Percentiles rank a stretch among this genome's conserved stretches.
Conservation (phyloP, 371 early-diverging fungal species). For the Actinomucor elegans region DNA sequence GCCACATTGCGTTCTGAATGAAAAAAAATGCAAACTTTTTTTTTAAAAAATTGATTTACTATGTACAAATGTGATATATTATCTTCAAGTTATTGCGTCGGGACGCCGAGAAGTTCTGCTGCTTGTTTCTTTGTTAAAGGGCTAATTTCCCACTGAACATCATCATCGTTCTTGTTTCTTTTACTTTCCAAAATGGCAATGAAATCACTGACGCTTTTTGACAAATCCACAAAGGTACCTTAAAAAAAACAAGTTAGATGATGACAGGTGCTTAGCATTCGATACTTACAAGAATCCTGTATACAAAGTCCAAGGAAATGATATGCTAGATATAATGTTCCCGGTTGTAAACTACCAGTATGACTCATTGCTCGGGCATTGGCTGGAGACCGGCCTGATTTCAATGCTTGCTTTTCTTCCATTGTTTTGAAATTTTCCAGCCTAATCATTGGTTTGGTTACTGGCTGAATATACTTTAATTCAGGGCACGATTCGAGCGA, state of each 20-base stretch:
- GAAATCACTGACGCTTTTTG: constrained; percentile 10
- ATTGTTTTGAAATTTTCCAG: constrained; percentile 15
- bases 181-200: constrained; percentile 13
- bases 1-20: too few relatives aligned
- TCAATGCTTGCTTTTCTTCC: constrained; percentile 20
- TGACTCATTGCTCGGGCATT: constrained; percentile 1
- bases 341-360: constrained; percentile 21
- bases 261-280: too few relatives aligned
- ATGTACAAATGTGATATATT: too few relatives aligned
- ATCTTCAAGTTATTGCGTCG: background rate
- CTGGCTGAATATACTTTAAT: constrained; percentile 24
- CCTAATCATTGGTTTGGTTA: constrained; percentile 5
- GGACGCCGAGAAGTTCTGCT: background rate
- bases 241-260: background rate
- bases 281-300: constrained; percentile 10
- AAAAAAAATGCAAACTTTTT: too few relatives aligned
- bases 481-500: constrained; percentile 18
- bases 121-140: constrained; percentile 12
- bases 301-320: constrained; percentile 30
- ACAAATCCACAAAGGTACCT: constrained; percentile 17
- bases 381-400: constrained; percentile 5
- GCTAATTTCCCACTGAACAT: constrained; percentile 20
- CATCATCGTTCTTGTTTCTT: constrained; percentile 21
- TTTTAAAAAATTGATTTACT: too few relatives aligned
- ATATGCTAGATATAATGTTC: constrained; percentile 21